Conservation (phyloP, 148 eudicot species). For the Vaccinium corymbosum region DNA sequence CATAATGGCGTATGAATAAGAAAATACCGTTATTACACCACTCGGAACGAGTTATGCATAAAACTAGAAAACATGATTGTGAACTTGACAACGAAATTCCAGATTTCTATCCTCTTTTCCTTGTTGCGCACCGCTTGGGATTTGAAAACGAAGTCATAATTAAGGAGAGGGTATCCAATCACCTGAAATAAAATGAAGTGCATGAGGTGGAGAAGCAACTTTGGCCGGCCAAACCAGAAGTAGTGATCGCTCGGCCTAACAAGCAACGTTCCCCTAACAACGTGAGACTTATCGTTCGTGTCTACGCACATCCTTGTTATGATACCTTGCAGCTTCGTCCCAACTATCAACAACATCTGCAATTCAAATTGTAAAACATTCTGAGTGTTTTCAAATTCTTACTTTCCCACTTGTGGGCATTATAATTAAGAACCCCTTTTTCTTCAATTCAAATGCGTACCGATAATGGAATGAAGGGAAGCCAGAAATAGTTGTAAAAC, state of each 20-base stretch:
- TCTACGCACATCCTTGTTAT: constrained; percentile 43
- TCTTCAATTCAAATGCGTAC: constrained; percentile 18
- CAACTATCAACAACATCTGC: constrained; percentile 41
- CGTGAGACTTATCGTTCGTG: constrained; percentile 27
- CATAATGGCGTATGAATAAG: too few relatives aligned
- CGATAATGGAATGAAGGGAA: constrained; percentile 41
- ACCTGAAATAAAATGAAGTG: constrained; percentile 44
- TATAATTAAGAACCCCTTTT: too few relatives aligned
- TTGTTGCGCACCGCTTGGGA: neutral
- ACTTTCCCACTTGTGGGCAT: neutral
- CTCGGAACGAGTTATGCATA: neutral
- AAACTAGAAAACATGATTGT: neutral
- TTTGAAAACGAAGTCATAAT: neutral
- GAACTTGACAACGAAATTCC: neutral
- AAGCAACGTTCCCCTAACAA: constrained; percentile 33
- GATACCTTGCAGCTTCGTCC: constrained; percentile 43
- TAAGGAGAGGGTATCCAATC: neutral
- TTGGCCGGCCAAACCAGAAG: constrained; percentile 41
- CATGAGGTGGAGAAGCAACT: constrained; percentile 39
- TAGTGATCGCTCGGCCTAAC: constrained; percentile 38
- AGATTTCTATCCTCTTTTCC: neutral
- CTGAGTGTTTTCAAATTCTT: neutral
- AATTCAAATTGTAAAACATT: neutral
- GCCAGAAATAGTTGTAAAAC: constrained; percentile 35
- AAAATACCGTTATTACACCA: neutral